These are phyloP conservation scores for Aureobasidium sp. DNA, from an alignment of 2,329 filamentous ascomycete genomes.

Conservation along the genomic window DNA sequence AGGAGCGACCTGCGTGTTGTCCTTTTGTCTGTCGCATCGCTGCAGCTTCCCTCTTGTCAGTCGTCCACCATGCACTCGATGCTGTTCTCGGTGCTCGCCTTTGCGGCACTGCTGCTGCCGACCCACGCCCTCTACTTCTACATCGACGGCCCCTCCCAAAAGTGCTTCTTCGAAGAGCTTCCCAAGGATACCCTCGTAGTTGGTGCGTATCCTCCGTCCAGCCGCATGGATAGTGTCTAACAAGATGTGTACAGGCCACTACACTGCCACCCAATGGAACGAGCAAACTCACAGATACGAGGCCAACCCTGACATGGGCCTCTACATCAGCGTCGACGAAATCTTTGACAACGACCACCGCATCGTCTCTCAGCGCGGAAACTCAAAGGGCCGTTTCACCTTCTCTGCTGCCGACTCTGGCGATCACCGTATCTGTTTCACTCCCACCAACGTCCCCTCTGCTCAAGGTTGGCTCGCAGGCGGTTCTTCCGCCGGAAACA, in stretches of 20 bases:
- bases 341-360: conserved; percentile 97
- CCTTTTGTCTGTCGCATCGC: not conserved
- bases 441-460: conserved; percentile 66
- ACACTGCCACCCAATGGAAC: conserved; percentile 78
- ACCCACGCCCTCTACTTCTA: conserved; percentile 91
- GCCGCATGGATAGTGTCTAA: not conserved
- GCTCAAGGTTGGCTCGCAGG: conserved; percentile 65
- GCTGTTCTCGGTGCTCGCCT: conserved; percentile 16
- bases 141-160: conserved; percentile 75
- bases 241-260: conserved; percentile 55
- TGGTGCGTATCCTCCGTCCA: conserved; percentile 45
- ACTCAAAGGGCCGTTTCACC: conserved; percentile 75
- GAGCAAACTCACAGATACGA: conserved; percentile 60
- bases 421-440: conserved; percentile 93
- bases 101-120: conserved; percentile 41
- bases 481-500: conserved; percentile 60
- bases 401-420: conserved; percentile 93
- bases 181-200: conserved; percentile 96
- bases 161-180: conserved; percentile 97
- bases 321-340: conserved; percentile 94
- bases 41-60: no score
- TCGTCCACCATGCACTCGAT: conserved; percentile 12
- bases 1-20: not conserved
- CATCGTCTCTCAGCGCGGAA: conserved; percentile 79
- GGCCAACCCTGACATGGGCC: conserved; percentile 62